Conservation (phyloP, 2,329 filamentous ascomycete genomes). For the Pseudofabraea citricarpa region DNA sequence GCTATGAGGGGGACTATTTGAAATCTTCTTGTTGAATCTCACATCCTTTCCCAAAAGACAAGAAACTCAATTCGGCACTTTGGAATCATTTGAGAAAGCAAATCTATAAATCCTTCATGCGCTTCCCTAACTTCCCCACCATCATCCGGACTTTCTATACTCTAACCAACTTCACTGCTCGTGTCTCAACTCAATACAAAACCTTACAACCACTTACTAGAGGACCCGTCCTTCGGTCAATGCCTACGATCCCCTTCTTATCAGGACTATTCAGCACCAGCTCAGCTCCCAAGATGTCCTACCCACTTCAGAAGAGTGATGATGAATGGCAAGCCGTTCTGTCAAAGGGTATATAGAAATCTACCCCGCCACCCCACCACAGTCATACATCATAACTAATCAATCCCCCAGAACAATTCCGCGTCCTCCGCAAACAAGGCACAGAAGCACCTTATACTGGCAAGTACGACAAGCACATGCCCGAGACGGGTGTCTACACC, state of each 20-base stretch:
- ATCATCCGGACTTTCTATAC: conserved; percentile 41
- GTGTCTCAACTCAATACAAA: conserved; percentile 20
- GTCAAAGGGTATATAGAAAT: conserved; percentile 50
- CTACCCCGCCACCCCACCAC: conserved; percentile 19
- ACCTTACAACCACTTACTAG: conserved; percentile 30
- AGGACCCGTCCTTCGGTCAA: conserved; percentile 48
- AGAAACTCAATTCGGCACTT: too few species aligned
- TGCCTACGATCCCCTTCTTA: conserved; percentile 76
- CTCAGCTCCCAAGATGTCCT: conserved; percentile 56
- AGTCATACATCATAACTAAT: conserved; percentile 28
- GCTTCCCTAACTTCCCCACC: conserved; percentile 41
- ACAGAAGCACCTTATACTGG: conserved; percentile 80
- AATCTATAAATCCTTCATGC: conserved; percentile 40
- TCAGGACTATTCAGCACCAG: conserved; percentile 65
- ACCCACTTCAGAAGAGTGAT: conserved; percentile 74
- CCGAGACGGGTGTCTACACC: conserved; percentile 71
- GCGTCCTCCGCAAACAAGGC: conserved; percentile 84
- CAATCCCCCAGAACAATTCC: conserved; percentile 79
- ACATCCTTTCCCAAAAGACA: too few species aligned
- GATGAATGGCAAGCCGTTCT: conserved; percentile 89
- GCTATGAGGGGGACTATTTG: too few species aligned
- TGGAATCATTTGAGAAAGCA: too few species aligned
- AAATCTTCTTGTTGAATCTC: too few species aligned
- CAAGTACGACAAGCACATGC: conserved; percentile 82
- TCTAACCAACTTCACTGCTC: conserved; percentile 38